These are phyloP conservation scores for Neurospora terricola DNA, from an alignment of 495 filamentous ascomycete genomes.

Conservation along the genomic window DNA sequence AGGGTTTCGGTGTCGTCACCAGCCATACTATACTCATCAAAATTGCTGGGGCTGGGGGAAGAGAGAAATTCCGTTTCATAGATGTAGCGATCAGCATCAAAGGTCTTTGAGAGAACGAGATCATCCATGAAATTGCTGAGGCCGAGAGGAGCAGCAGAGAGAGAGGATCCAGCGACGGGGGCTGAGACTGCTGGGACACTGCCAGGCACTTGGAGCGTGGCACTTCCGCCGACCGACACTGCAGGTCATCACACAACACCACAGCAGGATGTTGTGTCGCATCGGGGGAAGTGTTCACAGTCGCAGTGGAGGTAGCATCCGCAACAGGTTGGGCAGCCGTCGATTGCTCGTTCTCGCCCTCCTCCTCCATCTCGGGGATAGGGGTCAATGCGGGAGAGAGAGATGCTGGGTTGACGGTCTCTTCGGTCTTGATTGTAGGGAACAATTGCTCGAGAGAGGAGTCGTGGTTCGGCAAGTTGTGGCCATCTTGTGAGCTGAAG, in stretches of 20 bases:
- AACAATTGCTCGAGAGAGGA: slow-evolving; percentile 29
- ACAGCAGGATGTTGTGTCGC: slow-evolving; percentile 99
- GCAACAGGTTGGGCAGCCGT: slow-evolving; percentile 14
- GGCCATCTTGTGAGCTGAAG: slow-evolving; percentile 35
- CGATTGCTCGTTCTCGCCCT: slow-evolving; percentile 4
- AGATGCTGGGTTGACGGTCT: slow-evolving; percentile 45
- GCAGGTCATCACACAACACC: slow-evolving; percentile 98
- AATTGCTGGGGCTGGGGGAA: slow-evolving; percentile 52
- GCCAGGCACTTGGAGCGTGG: slow-evolving; percentile 46
- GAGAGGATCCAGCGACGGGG: slow-evolving; percentile 41
- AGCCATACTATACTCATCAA: slow-evolving; percentile 80
- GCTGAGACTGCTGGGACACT: slow-evolving; percentile 45
- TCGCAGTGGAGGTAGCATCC: slow-evolving; percentile 18
- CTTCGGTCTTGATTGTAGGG: slow-evolving; percentile 23
- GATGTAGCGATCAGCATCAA: slow-evolving; percentile 60
- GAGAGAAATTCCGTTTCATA: slow-evolving; percentile 67
- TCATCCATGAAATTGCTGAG: slow-evolving; percentile 60
- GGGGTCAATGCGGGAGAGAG: slow-evolving; percentile 41
- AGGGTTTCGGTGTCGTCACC: slow-evolving; percentile 55
- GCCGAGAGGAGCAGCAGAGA: slow-evolving; percentile 52
- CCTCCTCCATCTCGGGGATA: slow-evolving; percentile 27
- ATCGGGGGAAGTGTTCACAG: slow-evolving; percentile 59
- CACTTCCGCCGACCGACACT: slow-evolving; percentile 79
- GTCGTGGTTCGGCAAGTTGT: slow-evolving; percentile 12
- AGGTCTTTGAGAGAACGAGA: slow-evolving; percentile 46